Evolutionary conservation across 2,329 filamentous ascomycete species (phyloP), one percentile per base, ranked within the genome.

Genomic region (Ascochyta viciae-villosae): DNA sequence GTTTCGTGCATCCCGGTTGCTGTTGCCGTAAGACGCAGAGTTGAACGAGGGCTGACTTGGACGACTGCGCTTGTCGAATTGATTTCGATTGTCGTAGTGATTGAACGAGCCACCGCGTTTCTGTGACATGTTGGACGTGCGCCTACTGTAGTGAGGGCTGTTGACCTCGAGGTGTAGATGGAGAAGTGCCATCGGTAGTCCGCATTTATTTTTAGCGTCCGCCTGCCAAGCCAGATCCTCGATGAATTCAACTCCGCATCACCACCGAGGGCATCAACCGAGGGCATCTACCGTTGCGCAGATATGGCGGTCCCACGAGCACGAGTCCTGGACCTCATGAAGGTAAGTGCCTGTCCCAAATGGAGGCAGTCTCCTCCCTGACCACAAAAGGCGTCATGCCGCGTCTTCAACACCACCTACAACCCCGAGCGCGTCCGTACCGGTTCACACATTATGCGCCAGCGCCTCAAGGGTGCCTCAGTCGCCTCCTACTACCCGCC

Each of bases 391-490:
- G 85, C 86, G 72, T 92, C 93, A 89, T 96, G 92, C 83, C 87
- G 88, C 75, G 86, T 98, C 80, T 99, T 98, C 82, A 89, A 88
- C 71, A 91, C 90, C 46, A 93, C 89, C 49, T 98, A 88, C 82
- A 99, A 99, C 78, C 95, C 95, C 24, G 84, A 91, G 51, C 82
- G 87, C 65, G 77, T 89, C 59, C 91, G 95, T 60, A 86, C 91
- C 66, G 95, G 95, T 71, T 97, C 95, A 81, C 96, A 95, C 78
- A 83, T 99, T 74, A 83, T 99, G 57, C 91, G 93, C 71, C 90
- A 97, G 76, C 87, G 93, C 71, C 82, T 98, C 61, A 87, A 85
- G 71, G 95, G 95, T n/a, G 91, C 92, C 27, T 80, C 89, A 0
- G 79, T 97, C 62, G 89, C 88, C 35, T 84, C 91, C 54, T 99